phyloP scores from a whole-genome alignment of 2,329 filamentous ascomycete species.

The Aspergillus brasiliensis region DNA sequence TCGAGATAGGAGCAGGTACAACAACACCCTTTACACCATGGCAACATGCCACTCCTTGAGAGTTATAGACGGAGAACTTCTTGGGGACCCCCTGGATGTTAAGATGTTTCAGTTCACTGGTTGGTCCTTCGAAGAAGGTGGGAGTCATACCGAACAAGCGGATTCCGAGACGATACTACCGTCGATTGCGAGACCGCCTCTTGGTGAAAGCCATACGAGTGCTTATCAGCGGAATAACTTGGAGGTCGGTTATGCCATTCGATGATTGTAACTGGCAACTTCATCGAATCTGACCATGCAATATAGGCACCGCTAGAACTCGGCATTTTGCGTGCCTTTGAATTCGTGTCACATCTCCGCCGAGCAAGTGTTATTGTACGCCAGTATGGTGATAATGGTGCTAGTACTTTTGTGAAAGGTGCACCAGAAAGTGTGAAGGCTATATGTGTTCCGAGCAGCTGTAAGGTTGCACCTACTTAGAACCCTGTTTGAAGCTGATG shows the following conservation, averaged over 20 bases:
- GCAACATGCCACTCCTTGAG: conserved; percentile 93
- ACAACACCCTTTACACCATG: conserved; percentile 87
- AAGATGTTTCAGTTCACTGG: conserved; percentile 98
- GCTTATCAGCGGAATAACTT: conserved; percentile 34
- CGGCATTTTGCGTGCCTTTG: conserved; percentile 86
- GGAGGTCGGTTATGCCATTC: conserved; percentile 20
- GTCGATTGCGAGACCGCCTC: conserved; percentile 83
- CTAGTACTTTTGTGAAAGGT: conserved; percentile 90
- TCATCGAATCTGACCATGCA: not conserved
- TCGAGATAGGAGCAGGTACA: conserved; percentile 62
- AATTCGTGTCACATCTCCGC: conserved; percentile 90
- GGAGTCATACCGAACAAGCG: conserved; percentile 66
- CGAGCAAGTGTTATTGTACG: conserved; percentile 91
- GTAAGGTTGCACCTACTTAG: conserved; percentile 52
- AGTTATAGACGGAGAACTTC: conserved; percentile 80
- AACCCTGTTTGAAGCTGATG: conserved; percentile 25
- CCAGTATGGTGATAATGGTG: conserved; percentile 80
- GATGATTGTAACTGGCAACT: not conserved
- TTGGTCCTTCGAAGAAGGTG: conserved; percentile 85
- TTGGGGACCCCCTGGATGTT: conserved; percentile 91
- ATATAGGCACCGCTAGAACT: conserved; percentile 67
- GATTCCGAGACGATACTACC: conserved; percentile 72
- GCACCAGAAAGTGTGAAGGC: conserved; percentile 95
- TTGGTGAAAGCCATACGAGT: conserved; percentile 55
- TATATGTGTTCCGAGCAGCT: conserved; percentile 81